These are phyloP conservation scores for Echinochloa phyllopogon DNA, from an alignment of 176 grass and related monocot genomes.

Conservation along the genomic window DNA sequence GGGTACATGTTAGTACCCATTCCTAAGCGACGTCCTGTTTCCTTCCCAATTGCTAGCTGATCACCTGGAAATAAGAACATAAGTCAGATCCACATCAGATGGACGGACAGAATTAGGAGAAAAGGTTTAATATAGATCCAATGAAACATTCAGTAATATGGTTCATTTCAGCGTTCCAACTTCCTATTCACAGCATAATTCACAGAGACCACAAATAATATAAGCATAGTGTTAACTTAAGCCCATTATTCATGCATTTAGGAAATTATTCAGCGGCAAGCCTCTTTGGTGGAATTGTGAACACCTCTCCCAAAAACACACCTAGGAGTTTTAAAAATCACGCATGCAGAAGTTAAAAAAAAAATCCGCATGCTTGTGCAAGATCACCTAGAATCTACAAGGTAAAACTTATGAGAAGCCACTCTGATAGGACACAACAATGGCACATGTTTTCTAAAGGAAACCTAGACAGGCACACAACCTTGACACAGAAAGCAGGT, in stretches of 20 bases:
- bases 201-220: neutral
- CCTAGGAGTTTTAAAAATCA: neutral
- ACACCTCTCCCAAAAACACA: neutral
- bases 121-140: neutral
- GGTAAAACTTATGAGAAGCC: neutral
- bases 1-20: constrained; percentile 52
- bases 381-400: neutral
- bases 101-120: neutral
- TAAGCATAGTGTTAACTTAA: neutral
- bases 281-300: neutral
- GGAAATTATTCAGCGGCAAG: neutral
- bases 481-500: neutral
- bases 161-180: neutral
- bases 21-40: constrained; percentile 34
- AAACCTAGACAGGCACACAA: neutral
- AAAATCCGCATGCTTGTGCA: neutral
- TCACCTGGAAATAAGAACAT: constrained; percentile 38
- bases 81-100: neutral
- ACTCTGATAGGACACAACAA: neutral
- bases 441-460: neutral
- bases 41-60: constrained; percentile 40
- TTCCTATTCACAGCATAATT: neutral
- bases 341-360: neutral
- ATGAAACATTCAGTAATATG: neutral
- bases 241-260: neutral